Base-by-base conservation (phyloP, 495 filamentous ascomycete genomes). In the Cercophora scortea region DNA sequence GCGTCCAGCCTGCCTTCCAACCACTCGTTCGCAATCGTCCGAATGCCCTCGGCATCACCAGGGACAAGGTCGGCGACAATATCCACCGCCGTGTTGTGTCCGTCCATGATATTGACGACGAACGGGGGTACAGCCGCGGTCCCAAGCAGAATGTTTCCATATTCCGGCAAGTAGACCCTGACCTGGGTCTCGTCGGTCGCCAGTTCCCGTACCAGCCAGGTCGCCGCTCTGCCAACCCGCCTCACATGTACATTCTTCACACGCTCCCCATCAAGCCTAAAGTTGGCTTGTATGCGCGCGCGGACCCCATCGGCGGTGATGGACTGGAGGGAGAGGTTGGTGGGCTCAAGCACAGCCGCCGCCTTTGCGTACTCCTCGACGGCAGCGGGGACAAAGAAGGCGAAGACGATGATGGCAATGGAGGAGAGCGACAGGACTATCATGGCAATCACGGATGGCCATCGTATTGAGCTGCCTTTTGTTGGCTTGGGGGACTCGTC, bases 11-110 rank as follows among this genome's bases (percentile, higher is more conserved):
- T 81, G 34, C 92, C 91, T 16, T 87, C 80, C 49, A 98, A 59
- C 84, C 89, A 98, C 64, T 95, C 88, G 56, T 89, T 83, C 15
- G 89, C 89, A 51, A 97, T 78, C n/a, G 74, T 75, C 42, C 87
- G 83, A 47, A 96, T 79, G 8, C 82, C 85, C 53, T 87, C 82
- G n/a, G 88, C 70, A 57, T 90, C 82, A 34, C 88, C 89, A 15
- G 89, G 84, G 19, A 76, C 66, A 47, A 96, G 65, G 54, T 93
- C 84, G 33, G 83, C 78, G 50, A 92, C 65, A 54, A 96, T 84
- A 56, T 96, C 88, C 35, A 96, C 70, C 48, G 76, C 68, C 17
- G 87, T 96, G 25, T 73, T 79, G 58, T 86, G 79, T 19, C 89
- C 86, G 65, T 93, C 87, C 49, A 83, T 78, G 45, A 96, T 79